These are phyloP conservation scores for Balamuthia mandrillaris DNA, from an alignment of 208 protist genomes.

Conservation along the genomic window DNA sequence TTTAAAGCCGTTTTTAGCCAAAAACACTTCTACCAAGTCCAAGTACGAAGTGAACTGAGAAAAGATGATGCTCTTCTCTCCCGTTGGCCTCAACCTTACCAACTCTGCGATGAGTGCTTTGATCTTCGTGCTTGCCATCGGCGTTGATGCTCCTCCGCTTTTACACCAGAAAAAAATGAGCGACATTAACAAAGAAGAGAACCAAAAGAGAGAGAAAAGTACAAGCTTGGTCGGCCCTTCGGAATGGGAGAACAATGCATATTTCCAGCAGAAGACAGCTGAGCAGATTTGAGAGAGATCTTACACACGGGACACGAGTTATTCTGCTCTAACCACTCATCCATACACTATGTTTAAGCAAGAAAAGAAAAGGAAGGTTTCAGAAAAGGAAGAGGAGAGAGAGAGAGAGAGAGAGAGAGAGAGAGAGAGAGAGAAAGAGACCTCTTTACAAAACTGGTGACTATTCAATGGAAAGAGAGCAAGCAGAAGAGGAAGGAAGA, in stretches of 20 bases:
- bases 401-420: too few relatives aligned
- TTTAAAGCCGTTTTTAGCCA: constrained; percentile 47
- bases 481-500: too few relatives aligned
- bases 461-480: too few relatives aligned
- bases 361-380: too few relatives aligned
- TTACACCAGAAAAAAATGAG: not conserved
- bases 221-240: not conserved
- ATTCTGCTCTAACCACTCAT: too few relatives aligned
- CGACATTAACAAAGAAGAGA: not conserved
- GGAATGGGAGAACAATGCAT: not conserved
- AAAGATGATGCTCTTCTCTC: constrained; percentile 93
- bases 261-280: not conserved
- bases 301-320: too few relatives aligned
- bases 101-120: not conserved
- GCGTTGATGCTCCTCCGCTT: not conserved
- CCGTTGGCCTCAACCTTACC: not conserved
- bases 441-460: not conserved
- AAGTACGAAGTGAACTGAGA: constrained; percentile 96
- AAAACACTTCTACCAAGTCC: constrained; percentile 84
- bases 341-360: too few relatives aligned
- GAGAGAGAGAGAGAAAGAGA: not conserved
- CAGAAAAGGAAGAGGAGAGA: too few relatives aligned
- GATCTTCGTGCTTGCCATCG: not conserved
- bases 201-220: not conserved
- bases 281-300: too few relatives aligned